These are phyloP conservation scores for Marasmius tenuissimus DNA, from an alignment of 1,284 basidiomycete species.

Conservation along the genomic window DNA sequence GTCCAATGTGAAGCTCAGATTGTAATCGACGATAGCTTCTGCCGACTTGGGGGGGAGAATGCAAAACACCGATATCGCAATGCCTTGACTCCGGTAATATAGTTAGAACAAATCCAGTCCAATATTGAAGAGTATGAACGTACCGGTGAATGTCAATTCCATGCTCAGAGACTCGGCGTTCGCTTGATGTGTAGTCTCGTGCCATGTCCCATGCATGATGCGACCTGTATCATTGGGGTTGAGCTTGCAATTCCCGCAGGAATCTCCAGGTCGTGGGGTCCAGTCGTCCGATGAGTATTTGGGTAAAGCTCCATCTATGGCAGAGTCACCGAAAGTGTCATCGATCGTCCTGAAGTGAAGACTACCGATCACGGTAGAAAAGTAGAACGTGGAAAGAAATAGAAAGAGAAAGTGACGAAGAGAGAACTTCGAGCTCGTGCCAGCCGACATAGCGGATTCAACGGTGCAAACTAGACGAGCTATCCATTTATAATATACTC, in stretches of 20 bases:
- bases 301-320: no score
- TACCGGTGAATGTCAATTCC: neutral
- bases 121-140: neutral
- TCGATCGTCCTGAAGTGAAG: no score
- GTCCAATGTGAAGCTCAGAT: neutral
- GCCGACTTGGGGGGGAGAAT: neutral
- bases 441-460: no score
- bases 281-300: no score
- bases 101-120: neutral
- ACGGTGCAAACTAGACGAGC: no score
- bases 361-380: no score
- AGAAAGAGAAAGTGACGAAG: no score
- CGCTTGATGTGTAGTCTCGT: neutral
- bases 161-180: neutral
- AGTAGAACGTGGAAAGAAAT: no score
- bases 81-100: neutral
- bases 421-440: no score
- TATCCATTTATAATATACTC: no score
- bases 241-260: neutral
- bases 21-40: neutral
- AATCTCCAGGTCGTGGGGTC: neutral
- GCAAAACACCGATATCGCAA: neutral
- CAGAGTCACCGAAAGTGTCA: no score
- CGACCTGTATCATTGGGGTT: neutral
- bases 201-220: neutral